phyloP scores from a whole-genome alignment of 805 yeast species.

The Starmerella bombicola region DNA sequence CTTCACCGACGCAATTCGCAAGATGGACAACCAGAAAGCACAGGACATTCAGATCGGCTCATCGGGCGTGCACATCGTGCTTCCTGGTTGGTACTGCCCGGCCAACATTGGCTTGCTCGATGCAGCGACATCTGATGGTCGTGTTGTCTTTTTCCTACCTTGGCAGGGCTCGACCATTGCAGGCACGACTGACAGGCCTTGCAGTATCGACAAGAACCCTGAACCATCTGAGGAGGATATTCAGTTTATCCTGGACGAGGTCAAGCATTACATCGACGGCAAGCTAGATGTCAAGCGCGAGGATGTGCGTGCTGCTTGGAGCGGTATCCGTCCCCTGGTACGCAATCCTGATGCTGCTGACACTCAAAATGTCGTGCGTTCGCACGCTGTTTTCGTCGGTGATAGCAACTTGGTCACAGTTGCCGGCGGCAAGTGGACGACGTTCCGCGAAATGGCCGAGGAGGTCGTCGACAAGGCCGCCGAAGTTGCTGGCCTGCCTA shows the following conservation, averaged over 20 bases:
- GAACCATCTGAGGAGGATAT: constrained; percentile 81
- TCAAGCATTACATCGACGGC: constrained; percentile 64
- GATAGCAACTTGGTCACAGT: constrained; percentile 71
- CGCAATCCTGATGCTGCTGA: constrained; percentile 50
- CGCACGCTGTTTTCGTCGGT: constrained; percentile 65
- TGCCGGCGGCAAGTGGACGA: constrained; percentile 97
- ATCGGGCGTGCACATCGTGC: constrained; percentile 81
- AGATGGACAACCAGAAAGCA: constrained; percentile 55
- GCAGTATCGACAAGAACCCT: constrained; percentile 39
- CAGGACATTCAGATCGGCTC: constrained; percentile 85
- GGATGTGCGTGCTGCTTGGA: constrained; percentile 91
- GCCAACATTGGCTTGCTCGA: constrained; percentile 76
- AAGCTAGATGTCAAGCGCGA: constrained; percentile 79
- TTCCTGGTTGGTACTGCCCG: constrained; percentile 89
- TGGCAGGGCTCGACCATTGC: constrained; percentile 97
- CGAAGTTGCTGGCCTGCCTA: constrained; percentile 22
- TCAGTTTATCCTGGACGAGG: constrained; percentile 70
- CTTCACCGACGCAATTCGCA: constrained; percentile 67
- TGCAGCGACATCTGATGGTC: constrained; percentile 85
- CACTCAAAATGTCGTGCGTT: constrained; percentile 79
- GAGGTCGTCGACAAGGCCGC: constrained; percentile 74
- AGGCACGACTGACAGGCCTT: constrained; percentile 90
- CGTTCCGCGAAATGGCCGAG: constrained; percentile 95
- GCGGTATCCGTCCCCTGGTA: constrained; percentile 91
- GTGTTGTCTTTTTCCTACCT: constrained; percentile 93